Evolutionary conservation across 164 flowering plant genomes (phyloP), one percentile per base, ranked within the genome.

Genomic region (Stephania yunnanensis): DNA sequence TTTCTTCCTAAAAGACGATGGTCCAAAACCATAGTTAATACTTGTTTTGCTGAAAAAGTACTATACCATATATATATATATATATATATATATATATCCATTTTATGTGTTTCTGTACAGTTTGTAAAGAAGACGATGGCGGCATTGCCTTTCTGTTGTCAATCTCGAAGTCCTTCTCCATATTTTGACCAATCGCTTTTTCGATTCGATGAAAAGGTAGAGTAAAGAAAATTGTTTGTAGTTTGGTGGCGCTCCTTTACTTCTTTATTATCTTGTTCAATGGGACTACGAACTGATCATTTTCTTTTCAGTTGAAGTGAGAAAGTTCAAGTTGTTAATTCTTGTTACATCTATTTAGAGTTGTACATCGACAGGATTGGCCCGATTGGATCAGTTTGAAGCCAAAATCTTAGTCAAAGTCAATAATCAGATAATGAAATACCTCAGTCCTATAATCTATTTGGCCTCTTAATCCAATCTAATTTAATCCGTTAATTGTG

Each of bases 151-250:
- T 88, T 88, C 85, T 87, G 85, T 78, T 92, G 97, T 80, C 99
- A 96, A 77, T 92, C 94, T 31, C 92, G 85, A 78, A 96, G 97
- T 75, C 97, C 99, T 63, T 96, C 99, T 74, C 98, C 99, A 6
- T 96, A 96, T 73, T 94, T 96, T 87, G 99, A 96, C 76, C 95
- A 90, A 80, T 91, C 93, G 72, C 95, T 96, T 70, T 96, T 90
- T 79, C 89, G 98, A 76, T 96, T 80, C 81, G 98, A 96, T 81
- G 99, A 96, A 81, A 96, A 96, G 99, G 99, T 95, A 44, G 69
- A 83, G 45, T 53, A 70, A 46, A 66, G 15, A 64, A 10, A 6
- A 20, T 50, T 15, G 53, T 52, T 7, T 2, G 7, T 72, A 50
- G 15, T 36, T 19, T 55, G 22, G 42, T 61, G 68, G 10, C 29